phyloP scores from a whole-genome alignment of 768 basidiomycete species.

The Russula sp. region DNA sequence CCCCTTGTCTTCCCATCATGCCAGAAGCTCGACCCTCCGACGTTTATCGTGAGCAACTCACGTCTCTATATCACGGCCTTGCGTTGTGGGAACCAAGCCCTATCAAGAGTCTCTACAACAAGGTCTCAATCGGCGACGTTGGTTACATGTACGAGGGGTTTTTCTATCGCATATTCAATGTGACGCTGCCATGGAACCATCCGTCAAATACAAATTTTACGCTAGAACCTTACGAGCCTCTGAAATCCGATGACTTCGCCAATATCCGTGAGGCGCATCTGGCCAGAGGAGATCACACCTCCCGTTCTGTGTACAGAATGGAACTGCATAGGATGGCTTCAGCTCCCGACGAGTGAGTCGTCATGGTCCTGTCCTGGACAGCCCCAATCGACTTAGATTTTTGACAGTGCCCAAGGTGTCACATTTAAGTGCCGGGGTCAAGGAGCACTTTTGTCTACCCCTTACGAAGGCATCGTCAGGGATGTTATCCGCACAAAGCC shows the following conservation, averaged over 20 bases:
- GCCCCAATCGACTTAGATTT: neutral
- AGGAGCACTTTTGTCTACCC: neutral
- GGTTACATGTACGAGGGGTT: constrained; percentile 16
- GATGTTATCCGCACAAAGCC: neutral
- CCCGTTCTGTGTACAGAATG: neutral
- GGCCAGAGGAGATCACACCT: neutral
- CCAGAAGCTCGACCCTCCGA: neutral
- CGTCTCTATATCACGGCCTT: constrained; percentile 2
- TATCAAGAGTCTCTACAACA: neutral
- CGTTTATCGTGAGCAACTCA: constrained; percentile 11
- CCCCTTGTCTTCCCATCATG: neutral
- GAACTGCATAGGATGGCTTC: neutral
- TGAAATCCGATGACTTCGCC: neutral
- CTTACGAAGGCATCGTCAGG: neutral
- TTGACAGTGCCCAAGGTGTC: neutral
- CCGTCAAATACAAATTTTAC: neutral
- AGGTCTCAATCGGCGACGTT: constrained; percentile 20
- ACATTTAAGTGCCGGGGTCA: neutral
- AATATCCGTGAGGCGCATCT: neutral
- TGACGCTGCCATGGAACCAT: neutral
- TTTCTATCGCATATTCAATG: constrained; percentile 20
- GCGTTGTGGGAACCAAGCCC: constrained; percentile 21
- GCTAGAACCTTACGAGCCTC: neutral
- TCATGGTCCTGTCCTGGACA: neutral
- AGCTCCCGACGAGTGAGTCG: neutral